Percentiles rank a stretch among this genome's conserved stretches.
Evolutionary conservation across 805 yeast genomes (phyloP).

Genomic region (Schwanniomyces sp.): DNA sequence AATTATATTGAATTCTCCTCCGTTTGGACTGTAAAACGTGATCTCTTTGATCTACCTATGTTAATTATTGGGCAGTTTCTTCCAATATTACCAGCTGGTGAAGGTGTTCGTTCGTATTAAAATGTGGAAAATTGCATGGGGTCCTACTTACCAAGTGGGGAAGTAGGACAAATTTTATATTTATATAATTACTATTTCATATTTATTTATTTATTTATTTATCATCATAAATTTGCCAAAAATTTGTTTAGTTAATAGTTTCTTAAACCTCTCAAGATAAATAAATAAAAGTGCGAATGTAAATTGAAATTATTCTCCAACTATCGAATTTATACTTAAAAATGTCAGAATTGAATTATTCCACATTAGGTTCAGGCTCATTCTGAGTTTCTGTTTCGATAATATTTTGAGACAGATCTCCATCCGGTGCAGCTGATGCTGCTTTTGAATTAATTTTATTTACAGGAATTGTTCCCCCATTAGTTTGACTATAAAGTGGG

Average conservation of each 20-base stretch:
- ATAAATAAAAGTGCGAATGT: no score
- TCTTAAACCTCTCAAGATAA: no score
- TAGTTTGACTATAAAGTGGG: constrained; percentile 64
- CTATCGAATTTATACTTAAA: no score
- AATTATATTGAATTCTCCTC: constrained; percentile 63
- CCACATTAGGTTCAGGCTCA: background rate
- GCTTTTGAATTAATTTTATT: background rate
- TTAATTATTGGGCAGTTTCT: constrained; percentile 78
- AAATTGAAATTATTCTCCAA: no score
- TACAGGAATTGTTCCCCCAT: constrained; percentile 20
- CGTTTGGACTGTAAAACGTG: constrained; percentile 84
- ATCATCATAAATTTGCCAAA: no score
- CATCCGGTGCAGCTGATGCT: background rate
- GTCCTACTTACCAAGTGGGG: background rate
- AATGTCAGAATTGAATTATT: background rate
- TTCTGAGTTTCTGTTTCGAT: background rate
- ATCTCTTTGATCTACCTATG: constrained; percentile 83
- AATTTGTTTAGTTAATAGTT: no score
- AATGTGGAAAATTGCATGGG: background rate
- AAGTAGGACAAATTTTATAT: background rate
- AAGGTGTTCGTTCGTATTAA: constrained; percentile 31
- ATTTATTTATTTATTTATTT: no score
- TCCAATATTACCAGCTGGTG: constrained; percentile 52
- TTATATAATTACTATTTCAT: background rate
- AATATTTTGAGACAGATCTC: background rate